Evolutionary conservation across 2,329 filamentous ascomycete genomes (phyloP).

Genomic region (Exophiala mesophila): DNA sequence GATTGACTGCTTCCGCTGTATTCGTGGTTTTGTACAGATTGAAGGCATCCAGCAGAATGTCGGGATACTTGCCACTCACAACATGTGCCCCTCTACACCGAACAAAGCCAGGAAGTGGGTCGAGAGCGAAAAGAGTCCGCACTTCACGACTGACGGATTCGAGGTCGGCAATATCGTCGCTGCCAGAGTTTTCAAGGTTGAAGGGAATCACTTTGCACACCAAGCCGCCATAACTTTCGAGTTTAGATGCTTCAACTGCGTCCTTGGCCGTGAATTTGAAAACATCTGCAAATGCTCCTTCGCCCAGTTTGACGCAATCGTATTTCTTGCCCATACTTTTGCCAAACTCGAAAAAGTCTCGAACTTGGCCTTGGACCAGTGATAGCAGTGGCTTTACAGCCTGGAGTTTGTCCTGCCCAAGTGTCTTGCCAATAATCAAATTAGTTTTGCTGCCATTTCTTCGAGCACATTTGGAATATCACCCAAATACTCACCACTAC

Average conservation of each 20-base stretch:
- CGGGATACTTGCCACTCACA: slow-evolving; percentile 52
- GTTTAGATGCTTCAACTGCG: slow-evolving; percentile 31
- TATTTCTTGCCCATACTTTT: slow-evolving; percentile 33
- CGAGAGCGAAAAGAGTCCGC: slow-evolving; percentile 53
- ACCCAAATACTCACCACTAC: slow-evolving; percentile 17
- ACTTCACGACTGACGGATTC: slow-evolving; percentile 48
- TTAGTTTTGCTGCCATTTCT: neutral
- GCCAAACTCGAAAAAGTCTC: slow-evolving; percentile 22
- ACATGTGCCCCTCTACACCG: slow-evolving; percentile 56
- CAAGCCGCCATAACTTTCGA: slow-evolving; percentile 36
- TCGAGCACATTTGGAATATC: neutral
- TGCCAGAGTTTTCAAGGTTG: slow-evolving; percentile 13
- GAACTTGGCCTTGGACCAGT: slow-evolving; percentile 15
- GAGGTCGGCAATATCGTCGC: slow-evolving; percentile 27
- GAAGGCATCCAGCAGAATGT: slow-evolving; percentile 46
- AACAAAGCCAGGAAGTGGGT: slow-evolving; percentile 58
- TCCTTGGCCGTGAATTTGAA: slow-evolving; percentile 47
- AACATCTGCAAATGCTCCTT: slow-evolving; percentile 63
- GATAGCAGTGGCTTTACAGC: slow-evolving; percentile 16
- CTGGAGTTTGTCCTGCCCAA: slow-evolving; percentile 9
- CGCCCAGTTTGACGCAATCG: slow-evolving; percentile 56
- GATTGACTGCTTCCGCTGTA: slow-evolving; percentile 47
- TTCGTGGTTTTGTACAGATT: slow-evolving; percentile 37
- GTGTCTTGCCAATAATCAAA: slow-evolving; percentile 4
- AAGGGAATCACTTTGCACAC: slow-evolving; percentile 49